Evolutionary conservation across 1,284 basidiomycete genomes (phyloP).

Genomic region (Cerioporus squamosus): DNA sequence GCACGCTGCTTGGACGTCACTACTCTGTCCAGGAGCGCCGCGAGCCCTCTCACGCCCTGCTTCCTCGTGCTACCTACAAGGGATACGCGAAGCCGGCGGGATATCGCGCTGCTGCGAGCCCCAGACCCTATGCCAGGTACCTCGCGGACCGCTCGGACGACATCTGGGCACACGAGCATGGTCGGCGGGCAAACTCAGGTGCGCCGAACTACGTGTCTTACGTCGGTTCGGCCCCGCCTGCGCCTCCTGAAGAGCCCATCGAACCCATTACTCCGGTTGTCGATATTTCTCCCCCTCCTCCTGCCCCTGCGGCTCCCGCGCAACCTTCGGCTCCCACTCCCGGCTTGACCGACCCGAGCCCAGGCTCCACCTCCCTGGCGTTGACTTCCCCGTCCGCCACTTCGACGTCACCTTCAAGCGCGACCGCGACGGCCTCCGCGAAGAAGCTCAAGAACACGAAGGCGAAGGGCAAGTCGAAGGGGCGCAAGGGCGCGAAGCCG

Average conservation of each 20-base stretch:
- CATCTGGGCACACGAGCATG: background rate
- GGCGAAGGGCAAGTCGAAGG: conserved; percentile 5
- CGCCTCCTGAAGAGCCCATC: background rate
- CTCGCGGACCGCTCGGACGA: conserved; percentile 13
- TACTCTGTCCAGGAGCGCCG: conserved; percentile 22
- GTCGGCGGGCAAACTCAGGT: conserved; percentile 7
- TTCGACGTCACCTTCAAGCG: background rate
- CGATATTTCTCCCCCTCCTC: background rate
- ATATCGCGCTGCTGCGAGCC: background rate
- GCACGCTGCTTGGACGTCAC: conserved; percentile 23
- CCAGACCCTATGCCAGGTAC: conserved; percentile 18
- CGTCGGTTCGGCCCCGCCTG: conserved; percentile 10
- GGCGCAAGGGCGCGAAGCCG: conserved; percentile 5
- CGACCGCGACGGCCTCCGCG: background rate
- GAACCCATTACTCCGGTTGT: background rate
- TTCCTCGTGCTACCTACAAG: background rate
- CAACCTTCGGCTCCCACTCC: background rate
- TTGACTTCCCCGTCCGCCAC: background rate
- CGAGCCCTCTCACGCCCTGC: background rate
- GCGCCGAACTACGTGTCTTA: conserved; percentile 20
- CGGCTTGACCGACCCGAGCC: too few species aligned
- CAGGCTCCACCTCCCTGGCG: too few species aligned
- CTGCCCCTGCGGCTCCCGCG: background rate
- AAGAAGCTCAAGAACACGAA: conserved; percentile 6
- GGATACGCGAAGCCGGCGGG: background rate